These are phyloP conservation scores for Globisporangium okanoganense DNA, from an alignment of 352 stramenopile genomes.

Conservation along the genomic window DNA sequence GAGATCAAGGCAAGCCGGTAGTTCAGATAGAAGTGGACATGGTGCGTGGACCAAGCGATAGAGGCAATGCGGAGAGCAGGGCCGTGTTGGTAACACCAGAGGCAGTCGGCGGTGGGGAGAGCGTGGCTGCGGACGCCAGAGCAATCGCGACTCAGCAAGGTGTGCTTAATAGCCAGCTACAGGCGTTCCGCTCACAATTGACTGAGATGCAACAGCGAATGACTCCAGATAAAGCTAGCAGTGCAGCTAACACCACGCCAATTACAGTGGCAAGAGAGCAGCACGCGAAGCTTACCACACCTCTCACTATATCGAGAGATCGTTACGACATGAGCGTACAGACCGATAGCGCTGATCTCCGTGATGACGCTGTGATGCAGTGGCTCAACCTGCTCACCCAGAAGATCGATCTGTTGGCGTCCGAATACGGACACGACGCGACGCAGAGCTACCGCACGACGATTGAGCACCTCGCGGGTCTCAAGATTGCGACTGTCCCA, in stretches of 20 bases:
- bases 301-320: not conserved
- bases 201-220: conserved; percentile 44
- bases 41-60: not conserved
- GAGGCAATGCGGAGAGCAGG: not conserved
- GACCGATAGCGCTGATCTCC: conserved; percentile 19
- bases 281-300: not conserved
- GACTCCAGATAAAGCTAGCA: not conserved
- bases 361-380: conserved; percentile 31
- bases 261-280: not conserved
- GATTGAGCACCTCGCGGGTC: conserved; percentile 16
- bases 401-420: conserved; percentile 34
- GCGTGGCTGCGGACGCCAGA: not conserved
- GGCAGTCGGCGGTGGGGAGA: not conserved
- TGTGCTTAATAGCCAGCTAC: conserved; percentile 33
- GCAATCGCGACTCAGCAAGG: conserved; percentile 26
- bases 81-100: not conserved
- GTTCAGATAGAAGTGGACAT: not conserved
- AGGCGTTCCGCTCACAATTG: conserved; percentile 41
- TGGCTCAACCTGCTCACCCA: conserved; percentile 44
- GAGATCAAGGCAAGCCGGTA: too few relatives aligned
- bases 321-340: conserved; percentile 10
- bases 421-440: conserved; percentile 35
- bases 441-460: conserved; percentile 23
- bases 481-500: not conserved
- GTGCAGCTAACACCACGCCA: not conserved